Conservation (phyloP, 106 monocot species). For the Phalaenopsis aphrodite region DNA sequence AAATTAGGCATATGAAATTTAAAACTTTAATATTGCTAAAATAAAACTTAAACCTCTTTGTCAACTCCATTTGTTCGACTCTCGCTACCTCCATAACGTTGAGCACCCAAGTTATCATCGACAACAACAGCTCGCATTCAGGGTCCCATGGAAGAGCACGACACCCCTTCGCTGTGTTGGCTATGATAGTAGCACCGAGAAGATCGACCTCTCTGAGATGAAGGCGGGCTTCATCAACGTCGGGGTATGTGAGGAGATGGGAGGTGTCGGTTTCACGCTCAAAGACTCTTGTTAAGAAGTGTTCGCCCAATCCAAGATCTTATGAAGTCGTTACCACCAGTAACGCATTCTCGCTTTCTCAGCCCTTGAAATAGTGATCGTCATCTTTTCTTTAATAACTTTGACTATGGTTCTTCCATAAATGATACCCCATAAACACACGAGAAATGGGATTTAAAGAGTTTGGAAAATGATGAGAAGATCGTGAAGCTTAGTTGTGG, state of each 20-base stretch:
- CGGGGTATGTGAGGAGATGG: constrained; percentile 32
- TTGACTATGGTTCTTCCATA: not conserved
- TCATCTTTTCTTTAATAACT: not conserved
- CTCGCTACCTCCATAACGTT: no score
- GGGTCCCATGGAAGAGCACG: constrained; percentile 42
- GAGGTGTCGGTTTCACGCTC: constrained; percentile 21
- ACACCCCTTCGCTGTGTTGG: constrained; percentile 24
- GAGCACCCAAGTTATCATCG: constrained; percentile 52
- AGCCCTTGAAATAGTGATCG: not conserved
- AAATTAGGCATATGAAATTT: no score
- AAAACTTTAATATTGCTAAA: no score
- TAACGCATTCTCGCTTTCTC: constrained; percentile 29
- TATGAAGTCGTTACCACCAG: constrained; percentile 51
- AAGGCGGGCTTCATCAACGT: constrained; percentile 10
- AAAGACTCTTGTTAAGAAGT: constrained; percentile 21
- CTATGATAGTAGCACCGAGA: constrained; percentile 26
- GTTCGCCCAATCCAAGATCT: constrained; percentile 20
- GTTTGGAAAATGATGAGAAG: no score
- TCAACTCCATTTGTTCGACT: no score
- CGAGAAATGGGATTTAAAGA: no score
- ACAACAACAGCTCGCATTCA: constrained; percentile 31
- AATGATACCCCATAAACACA: no score
- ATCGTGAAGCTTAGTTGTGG: no score
- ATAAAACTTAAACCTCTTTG: no score
- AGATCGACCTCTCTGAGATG: constrained; percentile 24